Conservation (phyloP, 2,329 filamentous ascomycete genomes). For the Fusarium sp. region DNA sequence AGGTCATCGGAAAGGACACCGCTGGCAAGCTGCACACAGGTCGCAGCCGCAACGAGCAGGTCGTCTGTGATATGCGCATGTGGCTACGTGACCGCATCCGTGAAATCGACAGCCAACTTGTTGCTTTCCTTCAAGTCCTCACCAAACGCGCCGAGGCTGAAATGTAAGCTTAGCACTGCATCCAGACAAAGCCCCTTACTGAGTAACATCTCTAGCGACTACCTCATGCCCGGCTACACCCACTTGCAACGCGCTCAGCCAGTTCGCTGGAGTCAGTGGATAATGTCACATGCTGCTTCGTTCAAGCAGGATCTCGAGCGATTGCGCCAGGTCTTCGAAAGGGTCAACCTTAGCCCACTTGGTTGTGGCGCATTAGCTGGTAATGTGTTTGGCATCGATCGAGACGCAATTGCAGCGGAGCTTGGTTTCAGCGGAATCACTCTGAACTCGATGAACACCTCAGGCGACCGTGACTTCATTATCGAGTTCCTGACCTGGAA, state of each 20-base stretch:
- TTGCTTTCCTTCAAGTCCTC: conserved; percentile 41
- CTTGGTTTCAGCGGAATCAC: conserved; percentile 77
- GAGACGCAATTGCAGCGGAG: conserved; percentile 62
- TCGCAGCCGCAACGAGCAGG: conserved; percentile 78
- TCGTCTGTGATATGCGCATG: conserved; percentile 78
- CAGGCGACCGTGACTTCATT: conserved; percentile 79
- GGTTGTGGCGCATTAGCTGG: conserved; percentile 56
- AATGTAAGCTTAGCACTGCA: conserved; percentile 40
- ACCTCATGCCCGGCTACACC: conserved; percentile 89
- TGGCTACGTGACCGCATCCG: conserved; percentile 59
- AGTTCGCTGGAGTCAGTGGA: conserved; percentile 84
- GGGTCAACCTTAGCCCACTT: conserved; percentile 80
- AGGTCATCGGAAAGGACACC: conserved; percentile 77
- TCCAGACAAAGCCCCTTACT: conserved; percentile 33
- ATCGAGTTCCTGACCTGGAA: conserved; percentile 80
- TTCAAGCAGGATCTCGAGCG: conserved; percentile 75
- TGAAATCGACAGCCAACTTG: conserved; percentile 41
- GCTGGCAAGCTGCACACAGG: conserved; percentile 80
- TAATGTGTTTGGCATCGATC: conserved; percentile 47
- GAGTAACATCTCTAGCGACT: conserved; percentile 56
- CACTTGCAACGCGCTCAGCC: conserved; percentile 86
- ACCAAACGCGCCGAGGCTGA: conserved; percentile 49
- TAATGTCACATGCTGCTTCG: conserved; percentile 74
- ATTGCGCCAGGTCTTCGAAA: conserved; percentile 76
- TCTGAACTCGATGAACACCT: conserved; percentile 77